Conservation (phyloP, 1,139 yeast species). For the Pichia sorboxylosa region DNA sequence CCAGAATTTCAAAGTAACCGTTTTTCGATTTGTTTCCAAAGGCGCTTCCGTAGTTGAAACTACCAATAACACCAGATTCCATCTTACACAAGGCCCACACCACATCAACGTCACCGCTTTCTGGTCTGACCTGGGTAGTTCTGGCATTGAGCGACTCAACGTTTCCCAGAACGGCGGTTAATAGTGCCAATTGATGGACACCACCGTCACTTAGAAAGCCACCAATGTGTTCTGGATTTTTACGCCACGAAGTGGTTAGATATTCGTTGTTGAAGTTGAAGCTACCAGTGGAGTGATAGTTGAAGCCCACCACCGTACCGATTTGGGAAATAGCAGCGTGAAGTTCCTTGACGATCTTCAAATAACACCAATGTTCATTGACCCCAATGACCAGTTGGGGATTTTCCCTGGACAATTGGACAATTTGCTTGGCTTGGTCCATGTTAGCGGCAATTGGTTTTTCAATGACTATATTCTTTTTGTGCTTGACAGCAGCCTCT, state of each 20-base stretch:
- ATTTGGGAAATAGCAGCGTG: slow-evolving; percentile 51
- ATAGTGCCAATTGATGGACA: slow-evolving; percentile 81
- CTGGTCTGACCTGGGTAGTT: slow-evolving; percentile 62
- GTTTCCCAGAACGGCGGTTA: slow-evolving; percentile 72
- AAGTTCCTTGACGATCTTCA: slow-evolving; percentile 42
- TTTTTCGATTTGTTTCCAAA: slow-evolving; percentile 74
- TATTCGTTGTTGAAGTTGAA: slow-evolving; percentile 57
- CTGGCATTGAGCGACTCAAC: slow-evolving; percentile 59
- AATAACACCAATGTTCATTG: slow-evolving; percentile 78
- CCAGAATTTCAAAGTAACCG: slow-evolving; percentile 57
- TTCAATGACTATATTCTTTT: slow-evolving; percentile 72
- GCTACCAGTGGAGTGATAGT: slow-evolving; percentile 74
- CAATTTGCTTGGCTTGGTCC: slow-evolving; percentile 70
- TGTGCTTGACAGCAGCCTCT: slow-evolving; percentile 49
- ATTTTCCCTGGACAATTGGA: slow-evolving; percentile 46
- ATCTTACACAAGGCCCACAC: slow-evolving; percentile 56
- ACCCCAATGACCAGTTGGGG: slow-evolving; percentile 46
- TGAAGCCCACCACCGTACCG: slow-evolving; percentile 67
- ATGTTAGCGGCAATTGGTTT: slow-evolving; percentile 87
- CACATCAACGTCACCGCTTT: slow-evolving; percentile 72
- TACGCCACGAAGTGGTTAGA: slow-evolving; percentile 71
- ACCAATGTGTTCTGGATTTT: slow-evolving; percentile 80
- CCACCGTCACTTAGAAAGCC: slow-evolving; percentile 91
- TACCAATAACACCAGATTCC: slow-evolving; percentile 59
- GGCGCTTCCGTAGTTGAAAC: slow-evolving; percentile 84